Base-by-base conservation (phyloP, 768 basidiomycete species). In the Termitomyces sp. region DNA sequence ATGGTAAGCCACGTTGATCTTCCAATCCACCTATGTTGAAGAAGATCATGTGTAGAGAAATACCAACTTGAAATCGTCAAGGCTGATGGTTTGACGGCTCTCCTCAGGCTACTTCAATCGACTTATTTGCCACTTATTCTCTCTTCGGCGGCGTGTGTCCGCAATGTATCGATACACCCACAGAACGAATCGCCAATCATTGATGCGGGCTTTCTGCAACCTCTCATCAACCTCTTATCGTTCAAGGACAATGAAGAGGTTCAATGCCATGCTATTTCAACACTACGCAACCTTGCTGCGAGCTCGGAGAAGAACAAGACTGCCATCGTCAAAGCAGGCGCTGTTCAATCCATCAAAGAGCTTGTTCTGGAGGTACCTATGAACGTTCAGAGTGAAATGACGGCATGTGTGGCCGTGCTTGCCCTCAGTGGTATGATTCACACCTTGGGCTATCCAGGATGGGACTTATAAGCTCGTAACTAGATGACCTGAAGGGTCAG, bases 211-310 rank as follows among this genome's bases (percentile, higher is more conserved):
- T 99, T 99, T 79, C 74, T 98, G 60, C 89, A 93, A 65, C 97
- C 97, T 0, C 76, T 99, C 41, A 98, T 99, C 70, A 94, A 93
- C 67, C 81, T 99, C 33, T 78, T 99, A 21, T 92, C 95, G 1
- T 98, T 98, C 77, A 98, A 98, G 71, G 97, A 99, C 71, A 98
- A 98, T 66, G 97, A 99, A 75, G 97, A 99, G 72, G 94, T 99
- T 23, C 97, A 99, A 69, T 98, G 97, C 67, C 97, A 99, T 65
- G 97, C 97, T 19, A 99, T 99, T 62, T 96, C 94, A 12, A 99
- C 97, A 0, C 77, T 99, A 45, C 84, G 97, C 15, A 99, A 99
- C 68, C 81, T 99, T 15, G 97, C 97, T 1, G 97, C 97, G 3
- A 94, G 91, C 66, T 92, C 89, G 35, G 96, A 98, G 78, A 93